Conservation (phyloP, 805 yeast genomes). For the Metschnikowia kofuensis region DNA sequence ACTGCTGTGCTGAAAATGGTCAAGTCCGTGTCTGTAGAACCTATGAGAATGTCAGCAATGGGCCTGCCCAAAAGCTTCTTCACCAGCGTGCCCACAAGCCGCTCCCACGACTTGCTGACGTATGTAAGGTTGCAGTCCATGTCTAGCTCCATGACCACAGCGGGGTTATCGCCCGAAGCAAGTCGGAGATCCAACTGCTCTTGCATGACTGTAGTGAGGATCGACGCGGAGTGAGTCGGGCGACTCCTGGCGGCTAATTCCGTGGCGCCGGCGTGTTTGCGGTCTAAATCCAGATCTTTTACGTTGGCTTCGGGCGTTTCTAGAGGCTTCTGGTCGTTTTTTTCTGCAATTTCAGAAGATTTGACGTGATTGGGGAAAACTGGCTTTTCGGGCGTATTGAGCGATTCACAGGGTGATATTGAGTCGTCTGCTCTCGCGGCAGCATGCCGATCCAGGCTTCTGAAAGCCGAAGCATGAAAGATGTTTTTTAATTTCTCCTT, state of each 20-base stretch:
- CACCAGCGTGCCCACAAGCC: constrained; percentile 65
- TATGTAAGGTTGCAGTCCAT: constrained; percentile 75
- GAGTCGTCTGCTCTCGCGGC: no score
- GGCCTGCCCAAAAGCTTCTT: constrained; percentile 54
- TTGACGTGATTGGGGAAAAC: no score
- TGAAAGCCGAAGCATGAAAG: no score
- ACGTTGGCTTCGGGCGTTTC: no score
- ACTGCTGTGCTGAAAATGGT: constrained; percentile 68
- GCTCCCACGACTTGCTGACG: constrained; percentile 74
- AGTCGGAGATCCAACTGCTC: constrained; percentile 53
- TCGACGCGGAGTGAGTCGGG: not conserved
- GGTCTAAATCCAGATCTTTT: no score
- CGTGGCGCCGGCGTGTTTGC: not conserved
- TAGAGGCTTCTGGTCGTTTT: no score
- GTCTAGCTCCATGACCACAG: constrained; percentile 81
- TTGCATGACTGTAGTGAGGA: constrained; percentile 25
- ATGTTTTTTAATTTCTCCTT: no score
- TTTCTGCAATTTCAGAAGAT: no score
- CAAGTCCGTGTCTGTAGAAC: constrained; percentile 58
- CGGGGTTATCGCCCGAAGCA: constrained; percentile 69
- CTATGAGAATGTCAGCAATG: constrained; percentile 62
- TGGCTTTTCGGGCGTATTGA: no score
- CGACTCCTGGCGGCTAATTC: not conserved
- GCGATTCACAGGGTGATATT: no score
- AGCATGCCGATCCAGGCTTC: no score